phyloP scores from a whole-genome alignment of 2,329 filamentous ascomycete species.

The Diaporthe vexans region DNA sequence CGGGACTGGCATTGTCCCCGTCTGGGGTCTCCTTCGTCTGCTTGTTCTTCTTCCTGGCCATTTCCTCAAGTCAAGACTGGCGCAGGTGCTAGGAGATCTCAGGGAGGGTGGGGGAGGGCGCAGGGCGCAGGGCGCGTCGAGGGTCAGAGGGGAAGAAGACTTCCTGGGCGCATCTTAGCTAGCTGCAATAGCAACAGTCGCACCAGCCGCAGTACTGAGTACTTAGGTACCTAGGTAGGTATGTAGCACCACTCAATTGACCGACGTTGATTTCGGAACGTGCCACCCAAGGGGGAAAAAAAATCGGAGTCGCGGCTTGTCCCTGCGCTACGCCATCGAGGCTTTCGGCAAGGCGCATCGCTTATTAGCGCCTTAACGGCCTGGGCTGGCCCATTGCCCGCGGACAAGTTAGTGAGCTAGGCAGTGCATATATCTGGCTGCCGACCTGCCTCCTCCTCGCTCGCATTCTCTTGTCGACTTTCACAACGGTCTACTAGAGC shows the following conservation, averaged over 20 bases:
- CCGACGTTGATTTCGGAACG: constrained; percentile 19
- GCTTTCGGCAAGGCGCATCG: constrained; percentile 9
- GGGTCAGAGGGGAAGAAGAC: background rate
- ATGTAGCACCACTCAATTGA: constrained; percentile 21
- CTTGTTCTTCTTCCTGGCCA: constrained; percentile 65
- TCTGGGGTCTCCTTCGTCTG: constrained; percentile 46
- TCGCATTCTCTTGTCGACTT: constrained; percentile 30
- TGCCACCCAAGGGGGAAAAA: background rate
- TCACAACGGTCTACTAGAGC: background rate
- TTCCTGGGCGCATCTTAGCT: constrained; percentile 6
- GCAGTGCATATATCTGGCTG: background rate
- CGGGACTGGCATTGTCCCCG: constrained; percentile 46
- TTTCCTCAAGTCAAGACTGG: constrained; percentile 44
- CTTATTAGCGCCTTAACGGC: constrained; percentile 8
- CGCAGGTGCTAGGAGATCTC: background rate
- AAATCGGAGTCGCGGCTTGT: constrained; percentile 24
- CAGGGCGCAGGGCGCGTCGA: constrained; percentile 7
- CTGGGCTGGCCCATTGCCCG: background rate
- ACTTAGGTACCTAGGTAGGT: too few species aligned
- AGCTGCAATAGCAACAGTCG: constrained; percentile 6
- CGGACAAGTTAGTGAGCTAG: constrained; percentile 8
- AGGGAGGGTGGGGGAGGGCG: background rate
- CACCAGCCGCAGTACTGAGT: background rate
- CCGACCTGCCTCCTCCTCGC: background rate
- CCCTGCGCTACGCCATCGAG: constrained; percentile 5